These are phyloP conservation scores for Pistacia atlantica DNA, from an alignment of 345 rosid species.

Conservation along the genomic window DNA sequence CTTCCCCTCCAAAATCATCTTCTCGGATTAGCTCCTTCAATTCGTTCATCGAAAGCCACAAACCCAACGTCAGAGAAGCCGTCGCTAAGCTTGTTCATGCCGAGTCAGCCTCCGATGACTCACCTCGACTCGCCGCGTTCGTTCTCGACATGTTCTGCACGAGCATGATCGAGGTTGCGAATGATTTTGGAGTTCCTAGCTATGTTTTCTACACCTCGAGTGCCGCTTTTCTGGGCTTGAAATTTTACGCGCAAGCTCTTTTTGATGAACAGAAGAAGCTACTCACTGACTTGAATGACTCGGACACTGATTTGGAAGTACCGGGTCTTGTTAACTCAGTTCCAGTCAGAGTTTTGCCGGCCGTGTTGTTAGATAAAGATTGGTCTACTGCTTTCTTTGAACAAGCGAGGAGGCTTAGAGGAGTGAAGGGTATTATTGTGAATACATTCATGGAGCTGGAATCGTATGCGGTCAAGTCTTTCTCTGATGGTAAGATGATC, in stretches of 20 bases:
- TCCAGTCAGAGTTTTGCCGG: conserved; percentile 35
- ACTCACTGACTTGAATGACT: conserved; percentile 22
- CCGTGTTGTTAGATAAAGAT: not conserved
- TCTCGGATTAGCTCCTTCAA: not conserved
- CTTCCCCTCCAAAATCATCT: not conserved
- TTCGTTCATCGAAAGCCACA: not conserved
- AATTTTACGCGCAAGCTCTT: conserved; percentile 20
- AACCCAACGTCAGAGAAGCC: not conserved
- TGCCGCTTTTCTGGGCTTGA: conserved; percentile 27
- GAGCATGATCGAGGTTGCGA: not conserved
- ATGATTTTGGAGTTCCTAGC: not conserved
- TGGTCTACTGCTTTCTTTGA: not conserved
- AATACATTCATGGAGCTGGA: conserved; percentile 47
- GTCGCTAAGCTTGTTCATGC: not conserved
- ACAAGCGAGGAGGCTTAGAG: conserved; percentile 19
- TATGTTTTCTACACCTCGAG: not conserved
- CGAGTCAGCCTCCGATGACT: not conserved
- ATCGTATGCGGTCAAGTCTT: conserved; percentile 26
- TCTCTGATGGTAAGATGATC: conserved; percentile 10
- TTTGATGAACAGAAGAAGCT: conserved; percentile 15
- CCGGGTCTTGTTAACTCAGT: conserved; percentile 35
- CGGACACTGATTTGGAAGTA: conserved; percentile 23
- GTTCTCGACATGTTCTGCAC: not conserved
- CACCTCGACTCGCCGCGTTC: not conserved
- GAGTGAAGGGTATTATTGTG: conserved; percentile 41